A percentile compares a stretch with the other conserved stretches of the same genome.
Evolutionary conservation across 148 eudicot genomes (phyloP).

Genomic region (Gaultheria prostrata): DNA sequence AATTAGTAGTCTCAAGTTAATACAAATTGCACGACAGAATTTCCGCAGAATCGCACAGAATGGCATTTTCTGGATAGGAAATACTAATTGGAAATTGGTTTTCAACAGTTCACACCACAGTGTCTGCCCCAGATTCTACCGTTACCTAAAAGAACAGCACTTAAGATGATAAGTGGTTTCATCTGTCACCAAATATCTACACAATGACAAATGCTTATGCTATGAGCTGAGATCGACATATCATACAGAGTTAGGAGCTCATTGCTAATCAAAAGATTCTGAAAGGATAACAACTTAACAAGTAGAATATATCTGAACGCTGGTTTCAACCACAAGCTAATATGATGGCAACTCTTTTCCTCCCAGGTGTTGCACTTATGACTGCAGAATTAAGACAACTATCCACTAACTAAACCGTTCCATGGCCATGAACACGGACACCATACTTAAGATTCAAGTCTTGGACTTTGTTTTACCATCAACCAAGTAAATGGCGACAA

Average conservation of each 20-base stretch:
- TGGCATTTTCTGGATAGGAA: background rate
- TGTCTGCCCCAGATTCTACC: background rate
- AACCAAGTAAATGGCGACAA: background rate
- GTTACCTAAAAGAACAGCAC: background rate
- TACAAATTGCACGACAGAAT: background rate
- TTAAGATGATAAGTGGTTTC: background rate
- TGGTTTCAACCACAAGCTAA: background rate
- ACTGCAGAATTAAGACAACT: background rate
- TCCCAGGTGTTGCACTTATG: background rate
- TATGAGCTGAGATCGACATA: background rate
- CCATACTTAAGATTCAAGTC: background rate
- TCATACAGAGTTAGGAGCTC: slow-evolving; percentile 4
- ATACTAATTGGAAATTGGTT: background rate
- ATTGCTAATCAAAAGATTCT: background rate
- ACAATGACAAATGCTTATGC: background rate
- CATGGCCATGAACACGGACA: background rate
- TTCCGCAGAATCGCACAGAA: no score
- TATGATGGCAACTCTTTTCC: background rate
- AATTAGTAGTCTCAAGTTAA: background rate
- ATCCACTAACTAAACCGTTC: background rate
- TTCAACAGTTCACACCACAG: background rate
- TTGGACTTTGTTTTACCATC: background rate
- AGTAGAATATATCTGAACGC: background rate
- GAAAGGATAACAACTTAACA: background rate
- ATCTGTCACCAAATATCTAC: background rate